Evolutionary conservation across 495 filamentous ascomycete genomes (phyloP).

Genomic region (Hypoxylon rickii): DNA sequence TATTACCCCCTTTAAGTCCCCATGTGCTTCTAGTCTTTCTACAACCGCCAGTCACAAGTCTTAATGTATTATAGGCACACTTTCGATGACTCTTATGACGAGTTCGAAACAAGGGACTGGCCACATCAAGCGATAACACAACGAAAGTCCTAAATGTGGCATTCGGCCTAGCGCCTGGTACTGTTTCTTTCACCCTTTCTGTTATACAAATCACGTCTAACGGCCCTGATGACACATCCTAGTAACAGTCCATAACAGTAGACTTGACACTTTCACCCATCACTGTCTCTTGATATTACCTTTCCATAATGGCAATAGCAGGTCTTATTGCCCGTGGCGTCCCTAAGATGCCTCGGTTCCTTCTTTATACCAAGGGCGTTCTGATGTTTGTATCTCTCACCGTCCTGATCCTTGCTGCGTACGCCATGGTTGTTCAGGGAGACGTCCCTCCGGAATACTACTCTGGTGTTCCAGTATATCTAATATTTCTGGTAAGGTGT

Average conservation of each 20-base stretch:
- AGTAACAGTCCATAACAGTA: neutral
- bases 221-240: neutral
- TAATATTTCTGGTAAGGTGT: slow-evolving; percentile 44
- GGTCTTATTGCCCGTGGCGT: slow-evolving; percentile 39
- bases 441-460: slow-evolving; percentile 9
- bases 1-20: too few relatives aligned
- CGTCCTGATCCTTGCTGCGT: slow-evolving; percentile 41
- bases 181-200: neutral
- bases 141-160: too few relatives aligned
- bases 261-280: neutral
- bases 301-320: slow-evolving; percentile 31
- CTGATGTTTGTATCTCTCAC: slow-evolving; percentile 45
- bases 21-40: too few relatives aligned
- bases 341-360: slow-evolving; percentile 40
- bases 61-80: too few relatives aligned
- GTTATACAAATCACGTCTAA: neutral
- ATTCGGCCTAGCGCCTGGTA: neutral
- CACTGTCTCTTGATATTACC: neutral
- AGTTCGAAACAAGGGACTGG: too few relatives aligned
- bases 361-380: slow-evolving; percentile 39
- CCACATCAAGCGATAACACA: too few relatives aligned
- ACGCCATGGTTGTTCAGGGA: slow-evolving; percentile 35
- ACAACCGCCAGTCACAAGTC: too few relatives aligned
- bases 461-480: slow-evolving; percentile 36
- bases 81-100: too few relatives aligned